Conservation (phyloP, 164 flowering plant genomes). For the Protea cynaroides region DNA sequence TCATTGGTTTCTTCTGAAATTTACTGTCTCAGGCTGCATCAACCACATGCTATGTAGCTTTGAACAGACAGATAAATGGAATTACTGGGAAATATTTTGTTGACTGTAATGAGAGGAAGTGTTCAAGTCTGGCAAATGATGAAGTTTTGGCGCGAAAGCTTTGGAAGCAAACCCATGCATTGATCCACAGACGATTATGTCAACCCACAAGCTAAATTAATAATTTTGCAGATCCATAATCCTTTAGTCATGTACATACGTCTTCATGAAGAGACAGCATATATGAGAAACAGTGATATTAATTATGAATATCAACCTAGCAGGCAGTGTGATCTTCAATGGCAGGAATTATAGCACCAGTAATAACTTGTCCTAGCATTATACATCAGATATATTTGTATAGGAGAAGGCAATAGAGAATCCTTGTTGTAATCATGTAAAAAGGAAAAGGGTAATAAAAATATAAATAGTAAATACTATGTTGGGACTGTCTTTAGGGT, state of each 20-base stretch:
- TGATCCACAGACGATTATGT: slow-evolving; percentile 36
- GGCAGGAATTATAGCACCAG: no score
- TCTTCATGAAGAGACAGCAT: background rate
- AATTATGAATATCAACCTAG: background rate
- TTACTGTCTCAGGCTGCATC: slow-evolving; percentile 66
- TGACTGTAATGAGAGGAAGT: slow-evolving; percentile 78
- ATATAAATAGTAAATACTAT: no score
- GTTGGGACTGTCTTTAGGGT: no score
- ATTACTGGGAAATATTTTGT: slow-evolving; percentile 74
- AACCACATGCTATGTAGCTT: slow-evolving; percentile 81
- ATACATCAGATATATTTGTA: no score
- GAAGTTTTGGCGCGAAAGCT: slow-evolving; percentile 53
- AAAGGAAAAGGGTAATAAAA: no score
- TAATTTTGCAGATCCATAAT: background rate
- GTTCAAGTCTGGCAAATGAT: slow-evolving; percentile 73
- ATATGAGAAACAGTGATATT: background rate
- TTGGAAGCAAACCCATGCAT: slow-evolving; percentile 56
- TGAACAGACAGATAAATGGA: slow-evolving; percentile 56
- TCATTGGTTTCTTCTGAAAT: background rate
- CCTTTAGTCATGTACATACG: slow-evolving; percentile 7
- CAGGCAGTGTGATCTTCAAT: background rate
- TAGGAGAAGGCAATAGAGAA: no score
- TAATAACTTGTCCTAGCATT: no score
- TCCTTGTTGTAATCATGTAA: no score
- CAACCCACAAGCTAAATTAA: slow-evolving; percentile 10